Percentiles rank a stretch among this genome's conserved stretches.
phyloP scores from a whole-genome alignment of 75 land plant species.

The Ceratopteris richardii region DNA sequence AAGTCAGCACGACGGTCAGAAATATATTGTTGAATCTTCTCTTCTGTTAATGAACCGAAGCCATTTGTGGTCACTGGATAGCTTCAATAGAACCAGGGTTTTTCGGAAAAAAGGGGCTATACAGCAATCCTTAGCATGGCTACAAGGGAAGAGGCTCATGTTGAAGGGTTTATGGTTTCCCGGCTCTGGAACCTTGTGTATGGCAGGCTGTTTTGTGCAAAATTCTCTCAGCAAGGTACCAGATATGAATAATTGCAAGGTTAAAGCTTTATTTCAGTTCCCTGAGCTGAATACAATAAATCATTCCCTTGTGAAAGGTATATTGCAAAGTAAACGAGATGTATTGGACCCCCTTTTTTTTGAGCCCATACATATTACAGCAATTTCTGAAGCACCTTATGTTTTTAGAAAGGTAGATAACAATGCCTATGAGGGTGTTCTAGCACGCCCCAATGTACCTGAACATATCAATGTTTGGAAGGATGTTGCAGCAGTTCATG shows the following conservation, averaged over 20 bases:
- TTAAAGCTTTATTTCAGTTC: constrained; percentile 9
- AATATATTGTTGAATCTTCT: not conserved
- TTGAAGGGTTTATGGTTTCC: not conserved
- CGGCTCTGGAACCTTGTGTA: not conserved
- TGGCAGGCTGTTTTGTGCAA: constrained; percentile 1
- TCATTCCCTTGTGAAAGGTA: constrained; percentile 1
- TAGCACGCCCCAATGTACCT: not conserved
- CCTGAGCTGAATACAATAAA: constrained; percentile 6
- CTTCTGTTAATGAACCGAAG: not conserved
- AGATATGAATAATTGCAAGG: constrained; percentile 5
- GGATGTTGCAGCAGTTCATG: constrained; percentile 8
- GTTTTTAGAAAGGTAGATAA: constrained; percentile 13
- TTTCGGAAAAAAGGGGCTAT: not conserved
- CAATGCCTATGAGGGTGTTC: not conserved
- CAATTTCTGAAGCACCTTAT: constrained; percentile 10
- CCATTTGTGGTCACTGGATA: not conserved
- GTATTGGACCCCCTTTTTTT: constrained; percentile 6
- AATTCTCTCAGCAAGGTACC: not conserved
- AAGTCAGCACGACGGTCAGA: not conserved
- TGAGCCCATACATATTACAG: constrained; percentile 10
- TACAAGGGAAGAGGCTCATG: not conserved
- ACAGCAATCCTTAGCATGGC: not conserved
- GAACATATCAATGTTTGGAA: constrained; percentile 8
- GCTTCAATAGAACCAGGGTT: constrained; percentile 1
- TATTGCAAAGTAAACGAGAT: not conserved